Evolutionary conservation across 345 rosid species (phyloP).

Genomic region (Kandelia obovata): DNA sequence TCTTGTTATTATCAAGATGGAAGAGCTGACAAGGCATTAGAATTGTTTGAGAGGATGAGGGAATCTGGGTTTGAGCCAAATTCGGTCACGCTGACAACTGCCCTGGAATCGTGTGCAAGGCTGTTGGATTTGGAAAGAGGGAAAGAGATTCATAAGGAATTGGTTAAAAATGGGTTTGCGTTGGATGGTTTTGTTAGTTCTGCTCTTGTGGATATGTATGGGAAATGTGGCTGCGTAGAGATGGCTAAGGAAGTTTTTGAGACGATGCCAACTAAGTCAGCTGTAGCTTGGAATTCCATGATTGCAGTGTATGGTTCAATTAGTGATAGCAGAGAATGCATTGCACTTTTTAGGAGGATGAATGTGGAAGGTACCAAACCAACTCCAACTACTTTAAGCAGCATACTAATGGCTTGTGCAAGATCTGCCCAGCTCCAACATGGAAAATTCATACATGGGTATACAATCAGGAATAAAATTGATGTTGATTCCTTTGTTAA

Average conservation of each 20-base stretch:
- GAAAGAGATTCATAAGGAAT: constrained; percentile 47
- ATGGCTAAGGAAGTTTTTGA: constrained; percentile 54
- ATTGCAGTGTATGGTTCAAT: constrained; percentile 40
- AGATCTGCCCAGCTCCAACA: constrained; percentile 46
- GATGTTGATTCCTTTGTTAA: constrained; percentile 36
- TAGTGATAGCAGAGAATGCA: constrained; percentile 51
- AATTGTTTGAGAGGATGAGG: constrained; percentile 49
- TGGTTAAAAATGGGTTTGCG: constrained; percentile 28
- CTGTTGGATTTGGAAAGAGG: constrained; percentile 63
- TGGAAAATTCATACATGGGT: constrained; percentile 58
- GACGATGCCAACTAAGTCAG: constrained; percentile 37
- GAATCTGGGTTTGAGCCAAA: constrained; percentile 54
- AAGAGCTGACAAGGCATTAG: constrained; percentile 51
- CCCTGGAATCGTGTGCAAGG: constrained; percentile 54
- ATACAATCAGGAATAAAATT: constrained; percentile 37
- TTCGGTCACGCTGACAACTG: constrained; percentile 51
- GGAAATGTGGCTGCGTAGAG: constrained; percentile 57
- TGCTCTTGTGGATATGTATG: constrained; percentile 75
- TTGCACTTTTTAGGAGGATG: constrained; percentile 57
- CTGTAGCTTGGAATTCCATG: constrained; percentile 67
- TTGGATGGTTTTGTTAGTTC: constrained; percentile 53
- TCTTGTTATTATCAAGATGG: constrained; percentile 69
- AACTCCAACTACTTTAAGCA: constrained; percentile 52
- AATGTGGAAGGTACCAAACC: constrained; percentile 45
- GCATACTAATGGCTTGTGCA: constrained; percentile 53